Evolutionary conservation across 495 filamentous ascomycete species (phyloP), one percentile per base, ranked within the genome.

Genomic region (Elasticomyces elasticus): DNA sequence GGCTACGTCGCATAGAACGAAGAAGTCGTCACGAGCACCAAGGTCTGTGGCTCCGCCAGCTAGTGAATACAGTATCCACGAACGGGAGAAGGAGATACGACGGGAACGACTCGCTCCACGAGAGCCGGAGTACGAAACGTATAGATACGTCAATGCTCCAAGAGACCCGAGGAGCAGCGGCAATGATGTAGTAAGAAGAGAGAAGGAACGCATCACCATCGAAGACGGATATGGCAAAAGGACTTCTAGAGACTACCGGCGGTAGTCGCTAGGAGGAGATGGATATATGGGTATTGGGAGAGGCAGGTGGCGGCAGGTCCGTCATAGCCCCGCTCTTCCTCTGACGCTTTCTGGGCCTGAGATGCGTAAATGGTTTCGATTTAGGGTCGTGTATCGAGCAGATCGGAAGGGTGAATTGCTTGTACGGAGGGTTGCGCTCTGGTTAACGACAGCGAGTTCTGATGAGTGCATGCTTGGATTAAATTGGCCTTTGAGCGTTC

Each of bases 111-210:
- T 53, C n/a, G 56, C 63, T 24, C 55, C 59, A 20, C 30, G 38
- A 23, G 44, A 54, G 48, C 42, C 42, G 11, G 60, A 64, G 28
- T 67, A 67, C 48, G 67, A 69, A 49, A 57, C 58, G 15, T 69
- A 59, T 41, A 54, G 66, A 31, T 71, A 71, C 55, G 60, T 71
- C 23, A 62, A 69, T 41, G 62, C 64, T 41, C 67, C 58, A n/a
- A n/a, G n/a, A n/a, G n/a, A 46, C 51, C 49, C 20, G 57, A 58
- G 33, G 50, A 64, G 47, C 49, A 54, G 54, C 24, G 53, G 49
- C 5, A 53, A 57, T 30, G 51, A 62, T 12, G 54, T 59, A 13
- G 52, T 48, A 28, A 61, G 59, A 45, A 48, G 52, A 27, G 54
- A 60, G 49, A 64, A 56, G 52, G 45, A 49, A 23, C 51, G 53